Evolutionary conservation across 768 basidiomycete species (phyloP).

Genomic region (Lentinus brumalis): DNA sequence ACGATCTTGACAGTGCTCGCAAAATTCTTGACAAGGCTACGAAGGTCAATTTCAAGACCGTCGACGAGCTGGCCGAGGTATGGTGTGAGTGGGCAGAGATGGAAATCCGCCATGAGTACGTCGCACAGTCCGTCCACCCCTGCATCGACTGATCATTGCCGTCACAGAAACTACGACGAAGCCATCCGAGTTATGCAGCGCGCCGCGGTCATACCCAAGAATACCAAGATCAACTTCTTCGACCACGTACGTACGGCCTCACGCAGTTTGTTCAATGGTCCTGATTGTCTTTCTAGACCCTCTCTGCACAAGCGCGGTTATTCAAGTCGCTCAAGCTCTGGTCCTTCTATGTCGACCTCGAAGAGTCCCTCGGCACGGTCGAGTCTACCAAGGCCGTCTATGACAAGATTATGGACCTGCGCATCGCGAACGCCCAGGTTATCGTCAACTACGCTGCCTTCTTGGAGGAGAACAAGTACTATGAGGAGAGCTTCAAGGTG

Average conservation of each 20-base stretch:
- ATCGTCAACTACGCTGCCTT: conserved; percentile 98
- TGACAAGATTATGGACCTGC: conserved; percentile 93
- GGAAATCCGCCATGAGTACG: conserved; percentile 94
- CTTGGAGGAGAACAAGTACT: conserved; percentile 97
- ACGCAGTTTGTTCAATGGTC: neutral
- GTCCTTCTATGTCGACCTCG: conserved; percentile 98
- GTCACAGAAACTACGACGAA: conserved; percentile 90
- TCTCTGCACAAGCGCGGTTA: conserved; percentile 84
- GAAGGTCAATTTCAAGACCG: conserved; percentile 89
- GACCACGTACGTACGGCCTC: conserved; percentile 70
- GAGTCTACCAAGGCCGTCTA: conserved; percentile 91
- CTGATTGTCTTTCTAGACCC: conserved; percentile 49
- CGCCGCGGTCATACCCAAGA: conserved; percentile 89
- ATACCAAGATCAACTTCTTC: conserved; percentile 88
- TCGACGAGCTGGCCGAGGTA: conserved; percentile 96
- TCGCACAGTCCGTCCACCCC: conserved; percentile 17
- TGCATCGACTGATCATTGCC: conserved; percentile 17
- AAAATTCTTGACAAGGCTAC: conserved; percentile 94
- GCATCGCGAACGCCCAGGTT: conserved; percentile 97
- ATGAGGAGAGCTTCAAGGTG: conserved; percentile 98
- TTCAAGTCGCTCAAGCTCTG: conserved; percentile 99
- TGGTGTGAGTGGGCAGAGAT: conserved; percentile 99
- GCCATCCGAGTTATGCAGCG: conserved; percentile 95
- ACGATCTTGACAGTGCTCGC: conserved; percentile 81
- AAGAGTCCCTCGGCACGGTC: conserved; percentile 94